Evolutionary conservation across 352 stramenopile genomes (phyloP).

Genomic region (Blastocystis sp.): DNA sequence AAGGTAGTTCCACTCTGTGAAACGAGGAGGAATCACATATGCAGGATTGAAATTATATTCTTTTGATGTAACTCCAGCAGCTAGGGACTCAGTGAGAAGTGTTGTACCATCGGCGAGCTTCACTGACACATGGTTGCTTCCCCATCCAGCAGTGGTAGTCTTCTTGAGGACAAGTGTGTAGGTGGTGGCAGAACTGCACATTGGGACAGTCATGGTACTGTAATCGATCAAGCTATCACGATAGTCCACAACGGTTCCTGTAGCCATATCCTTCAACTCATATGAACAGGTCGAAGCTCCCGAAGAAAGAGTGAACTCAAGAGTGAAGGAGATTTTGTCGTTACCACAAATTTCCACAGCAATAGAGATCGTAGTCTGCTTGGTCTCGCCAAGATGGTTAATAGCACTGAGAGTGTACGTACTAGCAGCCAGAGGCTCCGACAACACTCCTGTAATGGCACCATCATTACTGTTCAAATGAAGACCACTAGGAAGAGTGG

Average conservation of each 20-base stretch:
- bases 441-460: not conserved
- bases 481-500: constrained; percentile 41
- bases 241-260: not conserved
- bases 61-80: constrained; percentile 2
- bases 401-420: constrained; percentile 20
- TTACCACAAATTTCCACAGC: not conserved
- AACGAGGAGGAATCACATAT: not conserved
- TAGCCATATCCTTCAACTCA: not conserved
- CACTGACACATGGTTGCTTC: not conserved
- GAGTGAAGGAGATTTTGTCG: not conserved
- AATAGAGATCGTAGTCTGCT: constrained; percentile 20
- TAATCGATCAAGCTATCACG: no score
- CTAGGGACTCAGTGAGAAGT: constrained; percentile 44
- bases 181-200: not conserved
- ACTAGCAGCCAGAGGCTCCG: not conserved
- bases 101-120: not conserved
- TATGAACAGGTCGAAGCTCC: not conserved
- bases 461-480: not conserved
- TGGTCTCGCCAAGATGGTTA: not conserved
- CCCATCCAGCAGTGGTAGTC: constrained; percentile 7
- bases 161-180: not conserved
- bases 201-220: not conserved
- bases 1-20: constrained; percentile 10
- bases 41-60: constrained; percentile 13
- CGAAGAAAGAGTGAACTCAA: not conserved